Conservation (phyloP, 257 asterid species). For the Cruciata laevipes region DNA sequence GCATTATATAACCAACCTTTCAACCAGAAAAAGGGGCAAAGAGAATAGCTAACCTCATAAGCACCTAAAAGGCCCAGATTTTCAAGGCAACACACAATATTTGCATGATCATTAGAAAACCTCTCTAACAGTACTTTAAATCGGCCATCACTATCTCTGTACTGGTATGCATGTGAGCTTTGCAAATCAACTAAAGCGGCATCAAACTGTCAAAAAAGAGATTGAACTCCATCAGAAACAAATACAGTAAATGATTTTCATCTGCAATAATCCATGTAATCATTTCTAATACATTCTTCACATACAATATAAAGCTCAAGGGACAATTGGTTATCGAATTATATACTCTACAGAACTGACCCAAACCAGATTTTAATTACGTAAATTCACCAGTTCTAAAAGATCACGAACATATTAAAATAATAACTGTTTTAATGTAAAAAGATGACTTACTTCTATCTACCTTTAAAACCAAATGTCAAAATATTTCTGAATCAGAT, state of each 20-base stretch:
- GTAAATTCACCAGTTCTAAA: too few relatives aligned
- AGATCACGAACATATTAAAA: not conserved
- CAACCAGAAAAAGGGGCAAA: not conserved
- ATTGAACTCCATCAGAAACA: conserved; percentile 5
- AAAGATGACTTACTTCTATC: not conserved
- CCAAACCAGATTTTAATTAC: not conserved
- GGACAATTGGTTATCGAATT: not conserved
- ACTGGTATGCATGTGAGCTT: conserved; percentile 23
- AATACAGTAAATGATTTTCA: not conserved
- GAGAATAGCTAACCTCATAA: conserved; percentile 47
- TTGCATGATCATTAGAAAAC: conserved; percentile 38
- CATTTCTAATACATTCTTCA: too few relatives aligned
- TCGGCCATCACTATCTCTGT: conserved; percentile 27
- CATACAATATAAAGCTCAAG: too few relatives aligned
- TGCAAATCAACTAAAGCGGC: conserved; percentile 41
- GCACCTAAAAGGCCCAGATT: conserved; percentile 79
- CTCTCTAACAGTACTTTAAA: conserved; percentile 38
- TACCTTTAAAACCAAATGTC: too few relatives aligned
- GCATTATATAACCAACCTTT: not conserved
- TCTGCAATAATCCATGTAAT: not conserved
- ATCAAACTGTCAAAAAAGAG: conserved; percentile 44
- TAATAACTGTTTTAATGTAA: too few relatives aligned
- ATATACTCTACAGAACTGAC: not conserved
- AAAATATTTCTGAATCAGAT: not conserved
- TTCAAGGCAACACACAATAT: conserved; percentile 59